Conservation (phyloP, 257 asterid species). For the Coffea eugenioides region DNA sequence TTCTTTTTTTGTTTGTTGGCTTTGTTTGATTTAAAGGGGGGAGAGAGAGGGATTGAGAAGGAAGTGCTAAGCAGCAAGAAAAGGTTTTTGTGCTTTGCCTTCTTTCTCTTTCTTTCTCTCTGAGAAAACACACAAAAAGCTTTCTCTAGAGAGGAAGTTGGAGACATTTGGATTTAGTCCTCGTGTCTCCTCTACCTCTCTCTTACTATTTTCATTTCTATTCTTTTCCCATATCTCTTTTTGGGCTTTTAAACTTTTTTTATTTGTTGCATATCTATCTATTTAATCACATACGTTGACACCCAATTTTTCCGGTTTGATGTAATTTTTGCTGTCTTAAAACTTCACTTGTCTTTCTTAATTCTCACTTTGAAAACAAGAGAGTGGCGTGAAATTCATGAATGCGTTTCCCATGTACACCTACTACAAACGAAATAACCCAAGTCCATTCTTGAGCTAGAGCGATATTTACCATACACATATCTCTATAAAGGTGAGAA, state of each 20-base stretch:
- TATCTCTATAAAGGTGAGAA: not conserved
- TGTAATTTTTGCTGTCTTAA: not conserved
- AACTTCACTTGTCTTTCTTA: not conserved
- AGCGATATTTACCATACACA: not conserved
- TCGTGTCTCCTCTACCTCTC: conserved; percentile 94
- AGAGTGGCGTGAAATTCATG: not conserved
- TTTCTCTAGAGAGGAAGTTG: conserved; percentile 59
- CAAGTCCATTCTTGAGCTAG: not conserved
- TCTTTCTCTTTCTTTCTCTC: conserved; percentile 31
- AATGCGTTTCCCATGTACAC: not conserved
- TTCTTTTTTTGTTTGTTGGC: not conserved
- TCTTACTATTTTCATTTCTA: conserved; percentile 23
- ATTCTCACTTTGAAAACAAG: not conserved
- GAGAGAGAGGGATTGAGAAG: conserved; percentile 26
- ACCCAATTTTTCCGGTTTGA: not conserved
- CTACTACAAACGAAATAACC: too few relatives aligned
- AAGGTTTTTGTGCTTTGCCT: conserved; percentile 15
- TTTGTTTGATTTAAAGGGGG: not conserved
- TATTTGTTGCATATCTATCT: not conserved
- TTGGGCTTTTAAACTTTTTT: not conserved
- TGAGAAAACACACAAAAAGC: not conserved
- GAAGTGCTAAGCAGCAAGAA: conserved; percentile 19
- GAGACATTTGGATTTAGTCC: conserved; percentile 83
- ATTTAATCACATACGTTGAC: not conserved
- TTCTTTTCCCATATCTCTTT: not conserved